Conservation (phyloP, 116 monocot species). For the Cymodocea nodosa region DNA sequence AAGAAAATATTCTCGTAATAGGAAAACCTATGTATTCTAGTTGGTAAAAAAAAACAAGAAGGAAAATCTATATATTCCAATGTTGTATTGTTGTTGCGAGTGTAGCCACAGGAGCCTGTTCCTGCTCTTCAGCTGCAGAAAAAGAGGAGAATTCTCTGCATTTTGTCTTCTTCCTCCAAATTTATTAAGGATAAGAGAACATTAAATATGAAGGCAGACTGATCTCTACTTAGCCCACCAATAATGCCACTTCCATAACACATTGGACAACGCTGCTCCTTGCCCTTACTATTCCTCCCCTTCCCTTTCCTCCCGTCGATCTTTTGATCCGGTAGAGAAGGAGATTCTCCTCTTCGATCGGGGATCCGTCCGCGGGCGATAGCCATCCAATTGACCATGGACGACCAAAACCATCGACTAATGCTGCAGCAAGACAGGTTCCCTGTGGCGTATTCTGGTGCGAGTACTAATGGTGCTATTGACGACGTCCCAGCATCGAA, state of each 20-base stretch:
- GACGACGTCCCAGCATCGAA: slow-evolving; percentile 2
- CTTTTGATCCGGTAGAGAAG: not conserved
- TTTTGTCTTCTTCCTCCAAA: slow-evolving; percentile 9
- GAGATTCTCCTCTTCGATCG: slow-evolving; percentile 14
- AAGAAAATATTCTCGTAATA: too few relatives aligned
- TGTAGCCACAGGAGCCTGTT: too few relatives aligned
- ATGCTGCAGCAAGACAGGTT: slow-evolving; percentile 2
- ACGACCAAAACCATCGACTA: slow-evolving; percentile 1
- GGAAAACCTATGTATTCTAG: too few relatives aligned
- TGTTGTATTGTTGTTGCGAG: too few relatives aligned
- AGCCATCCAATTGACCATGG: not conserved
- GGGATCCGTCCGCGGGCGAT: too few relatives aligned
- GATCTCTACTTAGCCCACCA: not conserved
- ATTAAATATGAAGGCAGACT: not conserved
- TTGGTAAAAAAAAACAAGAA: too few relatives aligned
- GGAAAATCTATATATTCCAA: too few relatives aligned
- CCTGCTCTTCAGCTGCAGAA: not conserved
- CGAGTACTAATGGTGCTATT: not conserved
- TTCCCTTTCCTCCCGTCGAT: not conserved
- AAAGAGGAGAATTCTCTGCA: slow-evolving; percentile 13
- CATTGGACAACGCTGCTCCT: not conserved
- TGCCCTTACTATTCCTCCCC: not conserved
- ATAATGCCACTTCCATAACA: not conserved
- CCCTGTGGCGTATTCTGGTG: not conserved
- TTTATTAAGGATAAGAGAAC: not conserved